These are phyloP conservation scores for Mrakia blollopis DNA, from an alignment of 768 basidiomycete species.

Conservation along the genomic window DNA sequence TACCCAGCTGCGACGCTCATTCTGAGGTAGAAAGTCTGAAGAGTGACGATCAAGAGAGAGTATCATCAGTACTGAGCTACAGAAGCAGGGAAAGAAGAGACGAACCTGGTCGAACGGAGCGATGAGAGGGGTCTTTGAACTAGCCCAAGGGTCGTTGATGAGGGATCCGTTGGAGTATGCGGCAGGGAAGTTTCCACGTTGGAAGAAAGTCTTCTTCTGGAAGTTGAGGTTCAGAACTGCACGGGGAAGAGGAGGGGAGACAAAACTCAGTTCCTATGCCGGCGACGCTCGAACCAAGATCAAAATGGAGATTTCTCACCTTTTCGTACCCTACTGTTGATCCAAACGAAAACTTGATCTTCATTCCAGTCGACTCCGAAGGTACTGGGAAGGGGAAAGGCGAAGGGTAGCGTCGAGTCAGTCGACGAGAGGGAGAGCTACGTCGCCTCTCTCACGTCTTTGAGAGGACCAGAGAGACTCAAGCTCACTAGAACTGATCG, in stretches of 20 bases:
- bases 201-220: constrained; percentile 7
- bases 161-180: constrained; percentile 19
- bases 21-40: constrained; percentile 2
- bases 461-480: too few species aligned
- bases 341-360: constrained; percentile 22
- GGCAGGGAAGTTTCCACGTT: constrained; percentile 24
- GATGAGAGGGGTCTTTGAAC: background rate
- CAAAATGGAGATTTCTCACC: too few species aligned
- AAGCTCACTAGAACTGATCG: constrained; percentile 53
- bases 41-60: background rate
- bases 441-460: too few species aligned
- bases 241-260: background rate
- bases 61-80: background rate
- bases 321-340: constrained; percentile 8
- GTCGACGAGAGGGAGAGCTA: too few species aligned
- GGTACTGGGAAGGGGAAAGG: background rate
- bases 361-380: constrained; percentile 29
- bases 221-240: constrained; percentile 7
- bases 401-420: too few species aligned
- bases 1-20: background rate
- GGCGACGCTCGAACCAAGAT: too few species aligned
- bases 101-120: constrained; percentile 26
- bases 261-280: background rate
- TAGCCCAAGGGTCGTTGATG: constrained; percentile 23
- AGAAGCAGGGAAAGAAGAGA: background rate